A percentile compares a stretch with the other conserved stretches of the same genome.
Evolutionary conservation across 495 filamentous ascomycete species (phyloP).

Genomic region (Aspergillus haitiensis): DNA sequence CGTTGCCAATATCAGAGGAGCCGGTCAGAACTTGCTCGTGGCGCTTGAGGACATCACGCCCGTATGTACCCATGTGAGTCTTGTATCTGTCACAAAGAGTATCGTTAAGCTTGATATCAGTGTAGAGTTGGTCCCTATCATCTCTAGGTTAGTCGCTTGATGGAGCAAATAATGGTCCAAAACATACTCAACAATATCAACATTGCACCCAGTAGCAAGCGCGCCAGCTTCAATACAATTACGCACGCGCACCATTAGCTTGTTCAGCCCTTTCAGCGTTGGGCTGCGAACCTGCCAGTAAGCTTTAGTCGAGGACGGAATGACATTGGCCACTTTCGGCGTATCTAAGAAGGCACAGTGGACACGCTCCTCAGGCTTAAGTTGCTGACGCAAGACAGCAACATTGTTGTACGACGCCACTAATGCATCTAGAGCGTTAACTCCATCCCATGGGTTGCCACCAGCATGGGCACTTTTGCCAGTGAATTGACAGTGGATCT

Average conservation of each 20-base stretch:
- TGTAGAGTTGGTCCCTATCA: constrained; percentile 48
- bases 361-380: constrained; percentile 60
- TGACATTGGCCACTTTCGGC: constrained; percentile 61
- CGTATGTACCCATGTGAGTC: constrained; percentile 51
- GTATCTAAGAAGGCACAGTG: constrained; percentile 60
- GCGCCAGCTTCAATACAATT: constrained; percentile 63
- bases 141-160: no score
- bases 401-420: constrained; percentile 63
- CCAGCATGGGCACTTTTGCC: constrained; percentile 55
- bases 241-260: constrained; percentile 50
- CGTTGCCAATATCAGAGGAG: constrained; percentile 59
- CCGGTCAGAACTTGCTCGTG: constrained; percentile 51
- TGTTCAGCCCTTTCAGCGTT: constrained; percentile 45
- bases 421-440: constrained; percentile 65
- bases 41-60: constrained; percentile 45
- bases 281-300: constrained; percentile 55
- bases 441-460: constrained; percentile 61
- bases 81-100: constrained; percentile 54
- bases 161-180: neutral
- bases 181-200: constrained; percentile 47
- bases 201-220: constrained; percentile 57
- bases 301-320: constrained; percentile 56
- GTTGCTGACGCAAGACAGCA: constrained; percentile 62
- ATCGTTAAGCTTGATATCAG: constrained; percentile 61
- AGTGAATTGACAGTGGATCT: constrained; percentile 37